Base-by-base conservation (phyloP, 352 stramenopile genomes). In the Phytopythium ostracodes region DNA sequence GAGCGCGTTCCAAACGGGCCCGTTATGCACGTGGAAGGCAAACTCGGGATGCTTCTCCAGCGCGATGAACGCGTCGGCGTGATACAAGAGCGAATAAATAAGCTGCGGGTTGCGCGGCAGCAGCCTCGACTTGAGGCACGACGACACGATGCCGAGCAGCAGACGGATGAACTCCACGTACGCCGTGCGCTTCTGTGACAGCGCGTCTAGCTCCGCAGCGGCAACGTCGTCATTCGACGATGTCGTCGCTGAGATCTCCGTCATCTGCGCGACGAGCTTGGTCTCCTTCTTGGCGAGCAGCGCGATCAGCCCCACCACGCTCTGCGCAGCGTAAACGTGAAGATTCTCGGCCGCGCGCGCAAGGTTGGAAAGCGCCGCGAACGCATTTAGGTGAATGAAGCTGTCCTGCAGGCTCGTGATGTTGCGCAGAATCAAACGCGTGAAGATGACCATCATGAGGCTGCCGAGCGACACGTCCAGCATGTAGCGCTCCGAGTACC, bases 41-140 rank as follows among this genome's bases (percentile, higher is more conserved):
- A 92, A 83, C 57, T 88, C 80, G 0, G 79, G 75, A 50, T 91
- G 80, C 27, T 70, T 61, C 40, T 89, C 71, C 62, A 94, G 62
- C 17, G 55, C 63, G 12, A 63, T 38, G 51, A 94, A 89, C 24
- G 81, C 84, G 22, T 84, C 73, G 6, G 78, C 75, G 24, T 77
- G 79, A 59, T 94, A 87, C 33, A 94, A 55, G 14, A 94, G 64
- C 33, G 83, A 87, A 87, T 92, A 94, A 85, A 94, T 92, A 77
- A 94, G 79, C 72, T 94, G 85, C 17, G 85, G 82, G 56, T 94
- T 94, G 20, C 79, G 72, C 14, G 81, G 82, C 60, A 94, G 54
- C 49, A 91, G 57, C 40, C 78, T 76, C 1, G 76, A 35, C 71
- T 91, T 89, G 33, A 92, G 62, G 58, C 79, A 88, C 7, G 81